These are phyloP conservation scores for Taxawa tesnikishii DNA, from an alignment of 2,329 filamentous ascomycete species.

Conservation along the genomic window DNA sequence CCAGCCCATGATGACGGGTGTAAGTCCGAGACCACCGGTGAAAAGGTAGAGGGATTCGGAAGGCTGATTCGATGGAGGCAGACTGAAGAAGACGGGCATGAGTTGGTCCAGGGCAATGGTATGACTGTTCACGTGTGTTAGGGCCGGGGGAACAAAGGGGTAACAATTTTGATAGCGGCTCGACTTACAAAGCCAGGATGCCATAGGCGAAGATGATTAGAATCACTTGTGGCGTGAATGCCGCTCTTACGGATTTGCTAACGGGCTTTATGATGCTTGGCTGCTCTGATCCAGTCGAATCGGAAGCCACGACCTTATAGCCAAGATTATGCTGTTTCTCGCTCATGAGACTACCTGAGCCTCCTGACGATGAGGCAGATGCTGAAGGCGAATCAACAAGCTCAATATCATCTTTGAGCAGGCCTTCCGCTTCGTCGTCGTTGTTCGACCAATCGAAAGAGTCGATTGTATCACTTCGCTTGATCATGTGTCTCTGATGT, in stretches of 20 bases:
- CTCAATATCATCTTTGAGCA: conserved; percentile 46
- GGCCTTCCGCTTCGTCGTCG: conserved; percentile 25
- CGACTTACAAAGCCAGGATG: conserved; percentile 82
- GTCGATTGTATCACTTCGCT: no score
- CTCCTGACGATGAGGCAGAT: no score
- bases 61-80: conserved; percentile 38
- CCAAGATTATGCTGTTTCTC: conserved; percentile 40
- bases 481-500: no score
- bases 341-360: conserved; percentile 54
- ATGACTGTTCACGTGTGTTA: no score
- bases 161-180: conserved; percentile 7
- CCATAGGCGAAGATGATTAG: conserved; percentile 84
- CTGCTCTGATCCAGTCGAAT: conserved; percentile 25
- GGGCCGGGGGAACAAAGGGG: no score
- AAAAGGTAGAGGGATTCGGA: conserved; percentile 73
- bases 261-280: conserved; percentile 13
- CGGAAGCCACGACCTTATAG: conserved; percentile 15
- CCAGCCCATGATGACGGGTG: conserved; percentile 72
- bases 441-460: no score
- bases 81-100: conserved; percentile 82
- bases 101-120: conserved; percentile 95
- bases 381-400: conserved; percentile 50
- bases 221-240: conserved; percentile 75
- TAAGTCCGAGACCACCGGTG: conserved; percentile 69
- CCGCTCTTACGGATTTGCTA: conserved; percentile 36